Percentiles rank a stretch among this genome's conserved stretches.
These are phyloP conservation scores for Fistulifera pelliculosa DNA, from an alignment of 108 stramenopile species.

Conservation along the genomic window DNA sequence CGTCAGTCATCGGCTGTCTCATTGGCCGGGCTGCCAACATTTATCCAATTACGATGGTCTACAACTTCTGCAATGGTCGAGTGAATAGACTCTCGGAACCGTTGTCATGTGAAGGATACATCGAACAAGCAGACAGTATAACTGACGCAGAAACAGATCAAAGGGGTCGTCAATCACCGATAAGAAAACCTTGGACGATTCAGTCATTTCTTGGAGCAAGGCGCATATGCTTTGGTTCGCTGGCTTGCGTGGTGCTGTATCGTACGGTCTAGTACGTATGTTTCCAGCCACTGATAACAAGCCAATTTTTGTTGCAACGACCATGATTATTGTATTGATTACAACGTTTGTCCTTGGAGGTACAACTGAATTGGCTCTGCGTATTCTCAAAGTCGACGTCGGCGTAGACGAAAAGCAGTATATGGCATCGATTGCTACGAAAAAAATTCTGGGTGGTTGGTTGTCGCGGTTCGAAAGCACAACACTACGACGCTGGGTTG, in stretches of 20 bases:
- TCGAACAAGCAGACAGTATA: neutral
- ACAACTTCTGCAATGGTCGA: conserved; percentile 20
- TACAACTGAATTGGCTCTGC: conserved; percentile 42
- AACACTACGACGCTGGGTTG: conserved; percentile 5
- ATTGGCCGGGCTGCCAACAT: conserved; percentile 62
- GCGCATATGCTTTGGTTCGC: conserved; percentile 74
- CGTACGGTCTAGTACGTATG: conserved; percentile 62
- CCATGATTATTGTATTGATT: conserved; percentile 56
- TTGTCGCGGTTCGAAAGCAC: neutral
- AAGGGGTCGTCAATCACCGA: too few relatives aligned
- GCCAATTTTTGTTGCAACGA: conserved; percentile 33
- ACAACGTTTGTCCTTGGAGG: conserved; percentile 55
- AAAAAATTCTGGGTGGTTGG: conserved; percentile 11
- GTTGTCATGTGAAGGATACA: too few relatives aligned
- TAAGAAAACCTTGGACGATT: neutral
- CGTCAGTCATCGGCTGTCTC: conserved; percentile 50
- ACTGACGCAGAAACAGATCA: too few relatives aligned
- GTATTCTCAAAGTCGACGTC: conserved; percentile 33
- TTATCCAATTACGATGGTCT: conserved; percentile 51
- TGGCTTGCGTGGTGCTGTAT: conserved; percentile 74
- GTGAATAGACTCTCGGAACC: too few relatives aligned
- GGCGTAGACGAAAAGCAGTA: conserved; percentile 55
- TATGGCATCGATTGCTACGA: conserved; percentile 2
- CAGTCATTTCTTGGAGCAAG: conserved; percentile 21
- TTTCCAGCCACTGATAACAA: conserved; percentile 44